Percentiles rank a stretch among this genome's conserved stretches.
phyloP scores from a whole-genome alignment of 495 filamentous ascomycete genomes.

The Chaetomium fimeti region DNA sequence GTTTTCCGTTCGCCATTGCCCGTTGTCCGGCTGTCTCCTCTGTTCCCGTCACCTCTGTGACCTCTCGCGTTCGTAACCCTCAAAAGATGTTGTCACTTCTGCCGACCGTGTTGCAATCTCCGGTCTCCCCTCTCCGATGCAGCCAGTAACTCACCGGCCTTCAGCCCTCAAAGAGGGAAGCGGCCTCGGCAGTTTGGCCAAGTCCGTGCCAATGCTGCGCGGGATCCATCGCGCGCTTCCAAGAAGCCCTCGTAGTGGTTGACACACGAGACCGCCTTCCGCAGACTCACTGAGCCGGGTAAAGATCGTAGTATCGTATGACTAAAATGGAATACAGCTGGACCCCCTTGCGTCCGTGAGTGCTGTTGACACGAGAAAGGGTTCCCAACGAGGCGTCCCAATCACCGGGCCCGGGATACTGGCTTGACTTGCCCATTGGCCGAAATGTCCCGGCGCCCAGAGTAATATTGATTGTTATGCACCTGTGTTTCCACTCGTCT shows the following conservation, averaged over 20 bases:
- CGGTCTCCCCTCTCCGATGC: neutral
- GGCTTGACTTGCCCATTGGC: neutral
- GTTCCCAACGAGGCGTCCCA: neutral
- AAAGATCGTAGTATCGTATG: constrained; percentile 12
- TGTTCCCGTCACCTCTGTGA: neutral
- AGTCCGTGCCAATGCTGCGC: neutral
- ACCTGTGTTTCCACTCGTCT: no score
- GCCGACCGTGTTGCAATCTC: constrained; percentile 6
- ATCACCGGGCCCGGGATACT: neutral
- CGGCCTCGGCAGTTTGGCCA: neutral
- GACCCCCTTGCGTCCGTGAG: neutral
- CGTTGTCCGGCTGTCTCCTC: neutral
- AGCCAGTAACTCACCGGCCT: neutral
- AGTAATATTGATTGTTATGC: neutral
- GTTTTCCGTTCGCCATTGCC: neutral
- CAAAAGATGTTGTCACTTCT: neutral
- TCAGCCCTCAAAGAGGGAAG: neutral
- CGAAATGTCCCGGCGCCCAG: neutral
- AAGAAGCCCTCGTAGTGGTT: constrained; percentile 4
- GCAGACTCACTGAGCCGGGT: neutral
- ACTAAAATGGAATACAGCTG: neutral
- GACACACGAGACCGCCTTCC: neutral
- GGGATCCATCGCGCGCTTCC: neutral
- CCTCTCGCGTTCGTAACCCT: neutral
- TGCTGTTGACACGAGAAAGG: no score